Percentiles rank a stretch among this genome's conserved stretches.
phyloP scores from a whole-genome alignment of 768 basidiomycete genomes.

The Psilocybe cyanescens region DNA sequence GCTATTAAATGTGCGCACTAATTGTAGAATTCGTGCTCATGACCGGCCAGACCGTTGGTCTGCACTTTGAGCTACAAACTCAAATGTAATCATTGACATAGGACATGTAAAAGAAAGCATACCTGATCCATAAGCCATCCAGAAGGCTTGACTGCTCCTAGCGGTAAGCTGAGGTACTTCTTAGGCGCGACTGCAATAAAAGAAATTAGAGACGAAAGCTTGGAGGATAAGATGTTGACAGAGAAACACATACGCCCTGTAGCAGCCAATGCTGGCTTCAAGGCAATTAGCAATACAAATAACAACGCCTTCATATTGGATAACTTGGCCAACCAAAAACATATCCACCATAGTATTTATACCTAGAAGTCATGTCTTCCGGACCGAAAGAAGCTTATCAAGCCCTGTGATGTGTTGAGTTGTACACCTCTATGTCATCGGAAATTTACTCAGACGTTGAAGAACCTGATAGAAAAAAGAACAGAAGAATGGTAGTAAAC shows the following conservation, averaged over 20 bases:
- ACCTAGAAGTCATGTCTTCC: constrained; percentile 1
- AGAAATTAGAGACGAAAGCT: not conserved
- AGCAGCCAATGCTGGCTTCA: constrained; percentile 5
- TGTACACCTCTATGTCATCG: not conserved
- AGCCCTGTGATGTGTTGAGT: constrained; percentile 1
- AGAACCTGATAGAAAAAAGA: constrained; percentile 6
- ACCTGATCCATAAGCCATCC: constrained; percentile 51
- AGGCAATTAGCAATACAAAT: constrained; percentile 1
- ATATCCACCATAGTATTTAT: constrained; percentile 11
- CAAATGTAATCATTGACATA: not conserved
- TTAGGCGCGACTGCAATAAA: constrained; percentile 41
- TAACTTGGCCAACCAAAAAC: not conserved
- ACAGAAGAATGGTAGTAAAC: not conserved
- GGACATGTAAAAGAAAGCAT: not conserved
- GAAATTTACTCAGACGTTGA: not conserved
- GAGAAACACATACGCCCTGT: constrained; percentile 28
- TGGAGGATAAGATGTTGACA: no score
- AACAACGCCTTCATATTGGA: constrained; percentile 10
- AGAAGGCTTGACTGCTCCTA: constrained; percentile 40
- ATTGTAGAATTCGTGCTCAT: constrained; percentile 46
- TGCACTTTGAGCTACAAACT: constrained; percentile 40
- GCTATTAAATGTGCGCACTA: constrained; percentile 27
- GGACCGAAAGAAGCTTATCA: constrained; percentile 15
- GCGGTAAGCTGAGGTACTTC: constrained; percentile 42
- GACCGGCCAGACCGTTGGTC: constrained; percentile 46